Conservation (phyloP, 306 rosid species). For the Corylus avellana region DNA sequence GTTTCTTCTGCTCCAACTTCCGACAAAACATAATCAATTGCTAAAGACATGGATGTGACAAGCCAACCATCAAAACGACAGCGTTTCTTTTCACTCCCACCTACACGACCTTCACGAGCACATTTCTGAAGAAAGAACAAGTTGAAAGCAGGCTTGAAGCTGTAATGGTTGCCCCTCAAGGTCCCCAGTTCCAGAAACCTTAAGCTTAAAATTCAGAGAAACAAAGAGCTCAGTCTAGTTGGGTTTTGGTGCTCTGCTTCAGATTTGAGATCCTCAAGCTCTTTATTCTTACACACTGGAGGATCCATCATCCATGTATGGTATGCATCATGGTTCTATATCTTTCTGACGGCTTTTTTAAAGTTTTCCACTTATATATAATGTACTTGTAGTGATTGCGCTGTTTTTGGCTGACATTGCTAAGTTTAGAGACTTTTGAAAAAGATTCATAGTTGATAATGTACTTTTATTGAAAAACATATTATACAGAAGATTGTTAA, state of each 20-base stretch:
- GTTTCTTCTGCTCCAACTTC: neutral
- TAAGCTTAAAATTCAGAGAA: neutral
- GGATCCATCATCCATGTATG: neutral
- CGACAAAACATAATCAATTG: neutral
- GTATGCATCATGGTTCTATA: slow-evolving; percentile 3
- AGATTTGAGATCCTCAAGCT: neutral
- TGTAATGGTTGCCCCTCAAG: neutral
- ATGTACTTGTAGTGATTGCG: neutral
- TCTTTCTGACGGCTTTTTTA: neutral
- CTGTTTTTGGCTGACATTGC: neutral
- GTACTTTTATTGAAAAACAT: neutral
- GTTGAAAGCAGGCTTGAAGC: neutral
- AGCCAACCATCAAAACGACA: neutral
- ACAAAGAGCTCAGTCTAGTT: neutral
- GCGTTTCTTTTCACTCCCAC: neutral
- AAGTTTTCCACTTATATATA: neutral
- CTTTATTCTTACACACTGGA: neutral
- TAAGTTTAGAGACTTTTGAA: neutral
- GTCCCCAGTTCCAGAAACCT: neutral
- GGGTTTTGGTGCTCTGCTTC: neutral
- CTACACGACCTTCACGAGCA: neutral
- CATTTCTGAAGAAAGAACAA: neutral
- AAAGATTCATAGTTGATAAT: neutral
- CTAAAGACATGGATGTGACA: neutral
- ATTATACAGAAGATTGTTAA: too few species aligned